A percentile compares a stretch with the other conserved stretches of the same genome.
phyloP scores from a whole-genome alignment of 768 basidiomycete species.

The Mycena kentingensis region DNA sequence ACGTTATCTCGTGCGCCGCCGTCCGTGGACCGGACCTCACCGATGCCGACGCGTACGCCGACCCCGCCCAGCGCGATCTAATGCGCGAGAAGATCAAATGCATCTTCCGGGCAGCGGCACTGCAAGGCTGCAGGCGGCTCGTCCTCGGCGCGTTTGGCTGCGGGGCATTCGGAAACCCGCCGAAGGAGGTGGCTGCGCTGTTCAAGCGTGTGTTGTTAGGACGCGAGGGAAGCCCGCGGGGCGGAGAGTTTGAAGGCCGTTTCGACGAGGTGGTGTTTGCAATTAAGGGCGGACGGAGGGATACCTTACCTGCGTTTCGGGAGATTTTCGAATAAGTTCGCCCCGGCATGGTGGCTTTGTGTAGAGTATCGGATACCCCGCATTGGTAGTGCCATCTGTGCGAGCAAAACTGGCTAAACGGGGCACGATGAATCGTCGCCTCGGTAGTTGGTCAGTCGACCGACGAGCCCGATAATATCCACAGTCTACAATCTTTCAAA shows the following conservation, averaged over 20 bases:
- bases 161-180: conserved; percentile 24
- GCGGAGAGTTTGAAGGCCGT: conserved; percentile 23
- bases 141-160: conserved; percentile 26
- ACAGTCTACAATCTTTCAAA: too few species aligned
- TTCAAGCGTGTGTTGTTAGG: conserved; percentile 23
- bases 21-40: conserved; percentile 23
- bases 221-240: conserved; percentile 17
- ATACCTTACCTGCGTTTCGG: conserved; percentile 27
- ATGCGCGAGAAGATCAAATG: conserved; percentile 28
- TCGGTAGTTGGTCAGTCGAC: too few species aligned
- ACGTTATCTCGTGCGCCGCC: conserved; percentile 26
- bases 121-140: conserved; percentile 14
- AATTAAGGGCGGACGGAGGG: conserved; percentile 22
- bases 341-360: too few species aligned
- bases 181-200: conserved; percentile 21
- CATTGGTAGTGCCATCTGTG: too few species aligned
- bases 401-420: too few species aligned
- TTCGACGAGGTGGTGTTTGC: conserved; percentile 24
- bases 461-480: too few species aligned
- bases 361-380: too few species aligned
- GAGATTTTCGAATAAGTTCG: background rate
- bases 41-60: conserved; percentile 13
- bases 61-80: conserved; percentile 16
- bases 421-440: too few species aligned
- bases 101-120: conserved; percentile 18